Conservation (phyloP, 352 stramenopile genomes). For the Labyrinthula sp. region DNA sequence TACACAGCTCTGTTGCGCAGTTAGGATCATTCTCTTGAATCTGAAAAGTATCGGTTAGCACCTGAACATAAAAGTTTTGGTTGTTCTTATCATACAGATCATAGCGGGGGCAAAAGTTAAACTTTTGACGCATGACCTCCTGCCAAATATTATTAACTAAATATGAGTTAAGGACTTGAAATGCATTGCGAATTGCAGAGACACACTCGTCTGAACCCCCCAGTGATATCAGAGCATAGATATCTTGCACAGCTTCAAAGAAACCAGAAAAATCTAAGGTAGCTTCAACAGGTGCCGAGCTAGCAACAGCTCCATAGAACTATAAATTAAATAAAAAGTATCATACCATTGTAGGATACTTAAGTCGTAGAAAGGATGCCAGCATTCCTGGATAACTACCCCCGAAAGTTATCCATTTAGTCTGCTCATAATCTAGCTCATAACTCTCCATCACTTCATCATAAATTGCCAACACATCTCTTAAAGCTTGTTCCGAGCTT, state of each 20-base stretch:
- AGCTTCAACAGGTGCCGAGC: conserved; percentile 5
- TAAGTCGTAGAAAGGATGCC: conserved; percentile 56
- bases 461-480: conserved; percentile 48
- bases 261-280: conserved; percentile 17
- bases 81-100: conserved; percentile 40
- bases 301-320: conserved; percentile 14
- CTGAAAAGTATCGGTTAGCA: conserved; percentile 43
- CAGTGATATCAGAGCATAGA: not conserved
- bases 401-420: conserved; percentile 56
- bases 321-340: no score
- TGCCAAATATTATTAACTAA: no score
- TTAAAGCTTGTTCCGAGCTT: conserved; percentile 47
- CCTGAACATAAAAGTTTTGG: conserved; percentile 40
- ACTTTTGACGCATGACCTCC: no score
- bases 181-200: conserved; percentile 6
- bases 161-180: conserved; percentile 3
- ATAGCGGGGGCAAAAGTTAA: no score
- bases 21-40: conserved; percentile 50
- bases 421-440: conserved; percentile 45
- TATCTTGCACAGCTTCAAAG: conserved; percentile 6
- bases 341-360: conserved; percentile 56
- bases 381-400: conserved; percentile 61
- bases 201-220: conserved; percentile 18
- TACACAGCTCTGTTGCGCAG: conserved; percentile 42
- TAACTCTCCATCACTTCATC: conserved; percentile 45